Evolutionary conservation across 2,329 filamentous ascomycete genomes (phyloP), one percentile per base, ranked within the genome.

Genomic region (Alternaria postmessia): DNA sequence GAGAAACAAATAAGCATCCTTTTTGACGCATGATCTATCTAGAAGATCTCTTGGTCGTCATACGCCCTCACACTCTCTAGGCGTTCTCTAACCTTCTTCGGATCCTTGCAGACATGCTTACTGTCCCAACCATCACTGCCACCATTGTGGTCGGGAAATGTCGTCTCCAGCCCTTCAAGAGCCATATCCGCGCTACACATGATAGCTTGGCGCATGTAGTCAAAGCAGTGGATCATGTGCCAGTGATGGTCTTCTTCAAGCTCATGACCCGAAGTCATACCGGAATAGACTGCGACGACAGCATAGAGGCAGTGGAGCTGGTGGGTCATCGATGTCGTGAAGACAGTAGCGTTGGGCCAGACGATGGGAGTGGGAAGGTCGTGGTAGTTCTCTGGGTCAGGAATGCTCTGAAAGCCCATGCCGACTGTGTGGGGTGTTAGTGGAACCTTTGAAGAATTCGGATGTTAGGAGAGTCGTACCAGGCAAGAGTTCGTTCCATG

Each of bases 191-290:
- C 75, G 26, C 46, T 60, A 44, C 75, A 77, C 66, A 75, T 63
- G 43, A 77, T 77, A 1, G 74, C 70, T 51, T 77, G 74, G 1
- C 74, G 68, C 72, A 77, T 71, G 59, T 76, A 77, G 42, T 77
- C 75, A 49, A 76, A 77, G 65, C 75, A 76, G 49, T 77, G 75
- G 24, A 76, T 77, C 72, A 76, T 76, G 51, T 77, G 75, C 75
- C 74, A 76, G 61, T 76, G 75, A 52, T 77, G 74, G 48, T 76
- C 73, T 32, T 77, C 74, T 39, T 73, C 71, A 12, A 77, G 61
- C 18, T 63, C 42, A 34, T 67, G 67, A 28, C 66, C 63, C 22
- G 64, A 67, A 7, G 62, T 75, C 32, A 77, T 61, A 6, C 71
- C 73, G 1, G 64, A 69, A 60, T 77, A 77, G 14, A 73, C 70